phyloP scores from a whole-genome alignment of 176 grass and related monocot species.

The Hordeum vulgare region MorexV3_pseudomolecules_assembly NC_058520.1:109119290-109119789 shows the following conservation, averaged over 20 bases:
- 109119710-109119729: constrained; percentile 48
- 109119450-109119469: background rate
- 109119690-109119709: constrained; percentile 36
- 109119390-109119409: constrained; percentile 18
- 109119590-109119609: constrained; percentile 10
- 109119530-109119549: constrained; percentile 87
- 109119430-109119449: background rate
- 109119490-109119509: constrained; percentile 55
- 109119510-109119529: constrained; percentile 41
- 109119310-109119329: constrained; percentile 33
- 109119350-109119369: constrained; percentile 30
- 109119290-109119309: constrained; percentile 22
- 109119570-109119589: constrained; percentile 26
- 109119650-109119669: background rate
- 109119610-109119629: constrained; percentile 51
- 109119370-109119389: constrained; percentile 21
- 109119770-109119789: constrained; percentile 3
- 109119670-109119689: constrained; percentile 18
- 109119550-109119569: constrained; percentile 50
- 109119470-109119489: background rate
- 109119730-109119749: constrained; percentile 59
- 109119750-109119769: constrained; percentile 40
- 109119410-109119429: background rate
- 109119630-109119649: background rate
- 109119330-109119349: constrained; percentile 24